These are phyloP conservation scores for Neurospora sp. DNA, from an alignment of 495 filamentous ascomycete genomes.

Conservation along the genomic window DNA sequence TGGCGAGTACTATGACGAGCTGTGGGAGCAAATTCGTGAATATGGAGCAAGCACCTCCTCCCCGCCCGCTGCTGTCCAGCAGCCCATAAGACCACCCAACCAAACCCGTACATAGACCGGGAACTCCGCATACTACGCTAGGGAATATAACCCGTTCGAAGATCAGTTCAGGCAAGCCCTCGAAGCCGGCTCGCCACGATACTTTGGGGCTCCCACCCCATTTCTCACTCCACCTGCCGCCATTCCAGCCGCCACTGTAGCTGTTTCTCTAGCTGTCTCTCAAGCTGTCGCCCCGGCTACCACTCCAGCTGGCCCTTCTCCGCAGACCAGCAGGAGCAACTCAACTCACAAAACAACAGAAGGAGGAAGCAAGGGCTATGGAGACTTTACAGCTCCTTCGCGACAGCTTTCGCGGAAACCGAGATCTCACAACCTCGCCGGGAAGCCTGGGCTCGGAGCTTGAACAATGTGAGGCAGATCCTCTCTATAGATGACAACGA, in stretches of 20 bases:
- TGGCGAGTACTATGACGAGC: neutral
- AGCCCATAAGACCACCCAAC: neutral
- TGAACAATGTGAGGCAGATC: neutral
- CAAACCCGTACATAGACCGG: neutral
- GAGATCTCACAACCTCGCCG: neutral
- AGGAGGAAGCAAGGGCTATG: neutral
- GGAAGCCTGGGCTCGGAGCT: neutral
- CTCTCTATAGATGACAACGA: neutral
- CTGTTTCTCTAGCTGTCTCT: neutral
- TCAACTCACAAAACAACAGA: neutral
- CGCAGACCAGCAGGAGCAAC: neutral
- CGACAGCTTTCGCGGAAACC: neutral
- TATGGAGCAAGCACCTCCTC: neutral
- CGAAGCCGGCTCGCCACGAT: neutral
- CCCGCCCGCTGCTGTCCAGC: neutral
- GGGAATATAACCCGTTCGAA: neutral
- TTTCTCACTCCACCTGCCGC: neutral
- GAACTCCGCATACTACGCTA: neutral
- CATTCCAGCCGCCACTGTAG: neutral
- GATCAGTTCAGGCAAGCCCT: neutral
- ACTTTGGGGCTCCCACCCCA: neutral
- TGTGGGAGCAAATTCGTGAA: neutral
- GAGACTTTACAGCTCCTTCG: neutral
- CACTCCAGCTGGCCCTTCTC: neutral
- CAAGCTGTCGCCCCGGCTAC: neutral